Evolutionary conservation across 1,284 basidiomycete genomes (phyloP).

Genomic region (Coniferiporia weirii): DNA sequence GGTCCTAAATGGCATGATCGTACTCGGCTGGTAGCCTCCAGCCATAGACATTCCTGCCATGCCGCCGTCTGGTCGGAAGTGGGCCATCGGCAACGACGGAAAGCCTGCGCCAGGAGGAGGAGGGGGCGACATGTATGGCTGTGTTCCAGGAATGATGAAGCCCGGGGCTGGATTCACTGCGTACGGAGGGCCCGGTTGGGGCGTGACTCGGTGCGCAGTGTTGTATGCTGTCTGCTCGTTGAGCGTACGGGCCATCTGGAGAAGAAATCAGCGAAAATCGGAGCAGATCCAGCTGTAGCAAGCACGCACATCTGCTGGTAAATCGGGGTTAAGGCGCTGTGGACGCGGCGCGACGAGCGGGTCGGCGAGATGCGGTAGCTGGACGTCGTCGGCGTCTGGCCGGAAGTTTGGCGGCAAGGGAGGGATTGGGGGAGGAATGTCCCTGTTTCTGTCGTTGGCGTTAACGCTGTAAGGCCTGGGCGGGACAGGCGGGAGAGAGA

Average conservation of each 20-base stretch:
- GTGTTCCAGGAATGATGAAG: slow-evolving; percentile 20
- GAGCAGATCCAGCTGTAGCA: neutral
- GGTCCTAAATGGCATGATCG: neutral
- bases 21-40: neutral
- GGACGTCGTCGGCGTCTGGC: neutral
- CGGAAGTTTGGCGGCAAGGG: neutral
- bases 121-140: slow-evolving; percentile 13
- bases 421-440: neutral
- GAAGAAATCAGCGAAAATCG: slow-evolving; percentile 18
- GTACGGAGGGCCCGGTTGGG: slow-evolving; percentile 22
- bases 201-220: slow-evolving; percentile 16
- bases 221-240: slow-evolving; percentile 38
- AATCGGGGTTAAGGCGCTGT: slow-evolving; percentile 52
- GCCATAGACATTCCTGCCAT: neutral
- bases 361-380: slow-evolving; percentile 7
- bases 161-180: slow-evolving; percentile 18
- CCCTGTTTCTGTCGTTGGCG: neutral
- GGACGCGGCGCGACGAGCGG: slow-evolving; percentile 55
- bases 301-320: slow-evolving; percentile 56
- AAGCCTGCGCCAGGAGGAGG: slow-evolving; percentile 15
- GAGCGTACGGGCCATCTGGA: slow-evolving; percentile 60
- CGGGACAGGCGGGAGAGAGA: slow-evolving; percentile 11
- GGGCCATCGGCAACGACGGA: slow-evolving; percentile 26
- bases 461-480: slow-evolving; percentile 10
- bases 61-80: neutral